Conservation (phyloP, 169 alveolate genomes). For the Eimeria sp. region DNA sequence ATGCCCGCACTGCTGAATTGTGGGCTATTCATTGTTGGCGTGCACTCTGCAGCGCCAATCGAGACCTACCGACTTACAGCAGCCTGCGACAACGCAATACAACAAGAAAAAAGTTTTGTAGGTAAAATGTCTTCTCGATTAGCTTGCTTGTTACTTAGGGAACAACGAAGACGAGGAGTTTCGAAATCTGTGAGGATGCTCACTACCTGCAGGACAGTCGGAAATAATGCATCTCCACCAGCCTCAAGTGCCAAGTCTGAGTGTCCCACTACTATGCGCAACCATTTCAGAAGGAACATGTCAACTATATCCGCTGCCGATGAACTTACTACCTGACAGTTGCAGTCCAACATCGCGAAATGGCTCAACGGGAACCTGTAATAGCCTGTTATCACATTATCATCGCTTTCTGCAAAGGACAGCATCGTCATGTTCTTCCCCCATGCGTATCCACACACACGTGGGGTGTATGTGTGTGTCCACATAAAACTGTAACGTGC, state of each 20-base stretch:
- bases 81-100: constrained; percentile 18
- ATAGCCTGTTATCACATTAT: neutral
- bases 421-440: neutral
- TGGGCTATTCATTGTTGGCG: neutral
- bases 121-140: neutral
- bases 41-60: neutral
- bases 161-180: neutral
- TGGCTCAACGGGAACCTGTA: neutral
- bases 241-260: neutral
- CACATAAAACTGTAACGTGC: neutral
- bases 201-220: constrained; percentile 16
- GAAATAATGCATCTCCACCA: neutral
- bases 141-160: neutral
- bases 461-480: neutral
- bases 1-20: neutral
- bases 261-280: neutral
- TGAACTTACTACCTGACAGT: neutral
- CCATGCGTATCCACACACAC: neutral
- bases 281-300: neutral
- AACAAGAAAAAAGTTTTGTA: neutral
- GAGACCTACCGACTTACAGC: constrained; percentile 36
- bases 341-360: neutral
- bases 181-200: neutral
- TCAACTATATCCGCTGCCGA: neutral
- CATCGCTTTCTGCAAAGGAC: neutral